phyloP scores from a whole-genome alignment of 106 monocot species.

The Apostasia ramifera region DNA sequence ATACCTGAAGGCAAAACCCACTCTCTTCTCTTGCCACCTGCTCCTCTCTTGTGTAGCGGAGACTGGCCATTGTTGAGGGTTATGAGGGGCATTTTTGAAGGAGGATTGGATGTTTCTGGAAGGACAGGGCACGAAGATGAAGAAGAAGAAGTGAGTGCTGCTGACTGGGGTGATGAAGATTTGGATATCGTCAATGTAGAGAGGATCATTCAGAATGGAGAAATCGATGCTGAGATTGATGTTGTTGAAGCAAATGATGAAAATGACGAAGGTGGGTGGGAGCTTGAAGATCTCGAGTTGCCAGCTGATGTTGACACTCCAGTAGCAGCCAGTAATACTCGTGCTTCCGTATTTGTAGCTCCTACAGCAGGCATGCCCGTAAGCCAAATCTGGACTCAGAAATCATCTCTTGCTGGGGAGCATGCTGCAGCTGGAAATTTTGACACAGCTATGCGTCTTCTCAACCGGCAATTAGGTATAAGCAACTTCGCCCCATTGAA shows the following conservation, averaged over 20 bases:
- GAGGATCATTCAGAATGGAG: slow-evolving; percentile 38
- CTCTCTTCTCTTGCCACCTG: slow-evolving; percentile 69
- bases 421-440: slow-evolving; percentile 87
- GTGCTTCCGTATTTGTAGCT: slow-evolving; percentile 57
- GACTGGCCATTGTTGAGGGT: slow-evolving; percentile 86
- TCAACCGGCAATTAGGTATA: slow-evolving; percentile 75
- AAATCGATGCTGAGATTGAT: slow-evolving; percentile 27
- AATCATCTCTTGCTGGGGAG: slow-evolving; percentile 82
- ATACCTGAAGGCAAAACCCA: slow-evolving; percentile 50
- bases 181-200: slow-evolving; percentile 70
- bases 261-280: slow-evolving; percentile 78
- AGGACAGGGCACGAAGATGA: slow-evolving; percentile 52
- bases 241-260: slow-evolving; percentile 56
- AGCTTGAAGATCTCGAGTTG: slow-evolving; percentile 78
- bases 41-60: slow-evolving; percentile 53
- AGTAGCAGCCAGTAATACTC: slow-evolving; percentile 27
- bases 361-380: slow-evolving; percentile 82
- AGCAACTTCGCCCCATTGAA: slow-evolving; percentile 77
- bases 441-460: slow-evolving; percentile 78
- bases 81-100: slow-evolving; percentile 83
- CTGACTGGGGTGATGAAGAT: slow-evolving; percentile 76
- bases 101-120: slow-evolving; percentile 56
- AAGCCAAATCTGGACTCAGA: slow-evolving; percentile 87
- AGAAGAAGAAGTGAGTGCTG: slow-evolving; percentile 58
- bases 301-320: slow-evolving; percentile 66